Evolutionary conservation across 2,329 filamentous ascomycete genomes (phyloP).

Genomic region (Colletotrichum zoysiae): DNA sequence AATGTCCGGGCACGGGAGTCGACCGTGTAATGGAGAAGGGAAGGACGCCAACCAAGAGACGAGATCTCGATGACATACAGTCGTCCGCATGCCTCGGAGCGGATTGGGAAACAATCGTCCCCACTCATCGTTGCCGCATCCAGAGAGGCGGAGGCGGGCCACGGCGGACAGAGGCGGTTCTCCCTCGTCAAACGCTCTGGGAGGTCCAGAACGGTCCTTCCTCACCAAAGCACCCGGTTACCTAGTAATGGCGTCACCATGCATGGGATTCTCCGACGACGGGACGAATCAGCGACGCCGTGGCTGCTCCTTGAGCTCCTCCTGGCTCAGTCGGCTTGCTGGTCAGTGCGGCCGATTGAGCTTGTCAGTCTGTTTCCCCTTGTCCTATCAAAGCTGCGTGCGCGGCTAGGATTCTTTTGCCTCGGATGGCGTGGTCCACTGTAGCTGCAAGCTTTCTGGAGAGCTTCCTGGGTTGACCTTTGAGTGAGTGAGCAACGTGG

Average conservation of each 20-base stretch:
- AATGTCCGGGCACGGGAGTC: constrained; percentile 28
- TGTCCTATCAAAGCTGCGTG: neutral
- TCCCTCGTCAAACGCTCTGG: constrained; percentile 26
- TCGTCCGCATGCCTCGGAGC: constrained; percentile 16
- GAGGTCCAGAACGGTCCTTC: constrained; percentile 39
- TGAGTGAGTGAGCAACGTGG: constrained; percentile 21
- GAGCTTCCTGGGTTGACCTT: neutral
- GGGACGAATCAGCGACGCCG: constrained; percentile 13
- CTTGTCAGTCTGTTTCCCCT: neutral
- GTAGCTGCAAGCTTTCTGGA: constrained; percentile 30
- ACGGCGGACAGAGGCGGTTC: constrained; percentile 9
- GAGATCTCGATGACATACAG: constrained; percentile 41
- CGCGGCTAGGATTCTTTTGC: constrained; percentile 19
- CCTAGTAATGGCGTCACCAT: constrained; percentile 27
- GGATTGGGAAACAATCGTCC: constrained; percentile 39
- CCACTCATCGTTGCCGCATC: constrained; percentile 32
- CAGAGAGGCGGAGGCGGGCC: constrained; percentile 33
- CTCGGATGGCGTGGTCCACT: constrained; percentile 17
- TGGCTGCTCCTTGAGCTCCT: neutral
- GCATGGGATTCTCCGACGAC: constrained; percentile 15
- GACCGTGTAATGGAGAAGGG: constrained; percentile 3
- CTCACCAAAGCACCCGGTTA: constrained; percentile 24
- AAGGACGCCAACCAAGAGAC: constrained; percentile 7
- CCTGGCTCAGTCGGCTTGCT: constrained; percentile 6
- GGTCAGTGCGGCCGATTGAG: constrained; percentile 9